Conservation (phyloP, 2,329 filamentous ascomycete species). For the Exserohilum turcica region DNA sequence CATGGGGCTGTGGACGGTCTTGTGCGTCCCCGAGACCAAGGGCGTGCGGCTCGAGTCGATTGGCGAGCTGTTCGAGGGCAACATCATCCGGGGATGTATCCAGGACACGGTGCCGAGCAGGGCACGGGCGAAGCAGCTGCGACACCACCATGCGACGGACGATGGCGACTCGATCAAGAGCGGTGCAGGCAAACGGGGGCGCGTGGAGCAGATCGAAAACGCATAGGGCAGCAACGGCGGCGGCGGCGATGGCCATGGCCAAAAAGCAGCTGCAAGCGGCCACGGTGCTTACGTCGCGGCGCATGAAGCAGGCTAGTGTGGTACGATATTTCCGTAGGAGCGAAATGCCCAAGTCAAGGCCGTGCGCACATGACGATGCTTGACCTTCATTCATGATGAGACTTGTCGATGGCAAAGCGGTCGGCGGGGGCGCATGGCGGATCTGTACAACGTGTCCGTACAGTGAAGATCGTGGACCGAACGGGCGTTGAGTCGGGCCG, state of each 20-base stretch:
- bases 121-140: constrained; percentile 46
- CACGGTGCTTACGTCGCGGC: constrained; percentile 12
- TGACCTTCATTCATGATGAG: neutral
- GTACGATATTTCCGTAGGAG: constrained; percentile 1
- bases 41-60: constrained; percentile 51
- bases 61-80: constrained; percentile 50
- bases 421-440: constrained; percentile 1
- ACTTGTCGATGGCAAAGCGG: neutral
- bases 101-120: constrained; percentile 47
- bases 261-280: constrained; percentile 10
- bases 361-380: neutral
- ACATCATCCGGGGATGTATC: constrained; percentile 49
- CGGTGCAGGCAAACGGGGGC: constrained; percentile 23
- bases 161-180: constrained; percentile 34
- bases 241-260: constrained; percentile 7
- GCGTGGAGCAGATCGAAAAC: constrained; percentile 39
- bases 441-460: constrained; percentile 24
- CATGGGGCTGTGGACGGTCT: constrained; percentile 51
- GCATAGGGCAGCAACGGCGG: constrained; percentile 19
- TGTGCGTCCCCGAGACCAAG: constrained; percentile 53
- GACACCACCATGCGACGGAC: constrained; percentile 37
- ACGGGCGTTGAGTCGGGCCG: constrained; percentile 16
- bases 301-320: constrained; percentile 9
- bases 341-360: constrained; percentile 5
- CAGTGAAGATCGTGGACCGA: constrained; percentile 23